Evolutionary conservation across 805 yeast genomes (phyloP).

Genomic region (Yarrowia divulgata): DNA sequence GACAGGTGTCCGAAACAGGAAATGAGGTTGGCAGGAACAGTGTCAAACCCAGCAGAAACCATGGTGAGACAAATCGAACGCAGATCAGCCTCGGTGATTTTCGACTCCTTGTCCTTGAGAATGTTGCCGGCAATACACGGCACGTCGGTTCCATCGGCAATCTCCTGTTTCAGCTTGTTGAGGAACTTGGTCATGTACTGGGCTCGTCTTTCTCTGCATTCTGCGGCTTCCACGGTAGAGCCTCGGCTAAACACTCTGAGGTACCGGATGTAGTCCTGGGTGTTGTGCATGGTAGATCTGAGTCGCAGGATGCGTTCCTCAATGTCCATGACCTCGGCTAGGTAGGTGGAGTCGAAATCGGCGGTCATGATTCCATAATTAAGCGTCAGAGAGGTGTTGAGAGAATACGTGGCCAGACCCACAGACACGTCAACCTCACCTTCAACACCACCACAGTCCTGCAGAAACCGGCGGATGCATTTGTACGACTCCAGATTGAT

Average conservation of each 20-base stretch:
- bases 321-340: slow-evolving; percentile 49
- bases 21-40: slow-evolving; percentile 67
- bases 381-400: slow-evolving; percentile 53
- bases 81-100: slow-evolving; percentile 54
- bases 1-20: slow-evolving; percentile 69
- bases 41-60: slow-evolving; percentile 82
- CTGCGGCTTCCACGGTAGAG: slow-evolving; percentile 47
- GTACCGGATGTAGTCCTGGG: slow-evolving; percentile 53
- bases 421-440: slow-evolving; percentile 47
- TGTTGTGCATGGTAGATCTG: slow-evolving; percentile 52
- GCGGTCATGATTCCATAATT: slow-evolving; percentile 54
- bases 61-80: slow-evolving; percentile 71
- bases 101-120: slow-evolving; percentile 48
- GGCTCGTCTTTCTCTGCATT: slow-evolving; percentile 49
- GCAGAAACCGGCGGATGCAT: slow-evolving; percentile 48
- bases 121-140: slow-evolving; percentile 52
- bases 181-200: slow-evolving; percentile 49
- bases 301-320: slow-evolving; percentile 50
- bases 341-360: slow-evolving; percentile 47
- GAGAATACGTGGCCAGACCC: slow-evolving; percentile 51
- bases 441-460: slow-evolving; percentile 42
- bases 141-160: slow-evolving; percentile 47
- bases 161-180: slow-evolving; percentile 44
- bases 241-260: slow-evolving; percentile 50
- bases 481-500: slow-evolving; percentile 51